Evolutionary conservation across 306 rosid genomes (phyloP), one percentile per base, ranked within the genome.

Genomic region (Pueraria montana): DNA sequence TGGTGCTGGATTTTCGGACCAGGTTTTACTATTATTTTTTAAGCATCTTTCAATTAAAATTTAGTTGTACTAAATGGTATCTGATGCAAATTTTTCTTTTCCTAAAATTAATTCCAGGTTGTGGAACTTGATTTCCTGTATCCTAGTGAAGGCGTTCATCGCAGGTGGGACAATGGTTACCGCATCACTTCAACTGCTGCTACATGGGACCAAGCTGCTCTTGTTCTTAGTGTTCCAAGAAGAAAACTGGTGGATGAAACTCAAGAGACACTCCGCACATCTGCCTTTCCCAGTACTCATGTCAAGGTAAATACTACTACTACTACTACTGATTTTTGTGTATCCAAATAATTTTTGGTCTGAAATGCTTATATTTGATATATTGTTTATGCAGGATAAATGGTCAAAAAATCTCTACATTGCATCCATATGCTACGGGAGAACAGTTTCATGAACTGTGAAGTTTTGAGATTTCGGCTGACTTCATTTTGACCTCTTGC

Each of bases 141-240:
- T n/a, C n/a, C n/a, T n/a, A n/a, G n/a, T n/a, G 97, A 93, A 82
- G 97, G 97, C 67, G 88, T 93, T 80, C 97, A 90, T 76, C 84
- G 84, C 17, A 85, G 93, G 77, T 93, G 96, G 96, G 94, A 87
- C 38, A 24, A 45, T 61, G 92, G 94, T 56, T 93, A 88, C 83
- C 94, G 97, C 63, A 93, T 93, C 79, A 93, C 97, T 5, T 84
- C 97, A 40, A 93, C 91, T 84, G 97, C 97, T 34, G 95, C 93
- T 38, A 93, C 93, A 53, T 83, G 84, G 89, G 97, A 93, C 84
- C 97, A 93, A 86, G 88, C 95, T 84, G 97, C 97, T 42, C 63
- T 93, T 12, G 91, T 93, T 83, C 91, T 93, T n/a, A n/a, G n/a
- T n/a, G n/a, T n/a, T n/a, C n/a, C n/a, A n/a, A n/a, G n/a, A n/a